Evolutionary conservation across 176 grass and related monocot species (phyloP).

Genomic region (Raddia guianensis): DNA sequence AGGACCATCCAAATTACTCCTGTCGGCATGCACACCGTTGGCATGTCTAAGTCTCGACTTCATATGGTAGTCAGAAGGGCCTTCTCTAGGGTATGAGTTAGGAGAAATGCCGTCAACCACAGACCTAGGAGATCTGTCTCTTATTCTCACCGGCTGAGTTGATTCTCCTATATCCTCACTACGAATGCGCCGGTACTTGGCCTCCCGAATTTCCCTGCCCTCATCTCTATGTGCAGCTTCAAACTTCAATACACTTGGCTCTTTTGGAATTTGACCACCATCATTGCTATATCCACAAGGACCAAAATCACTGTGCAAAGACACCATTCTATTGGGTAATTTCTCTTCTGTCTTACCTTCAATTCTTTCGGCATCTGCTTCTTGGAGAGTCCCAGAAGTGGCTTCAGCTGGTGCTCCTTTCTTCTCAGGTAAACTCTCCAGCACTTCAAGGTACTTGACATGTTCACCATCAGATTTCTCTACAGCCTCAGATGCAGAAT

Average conservation of each 20-base stretch:
- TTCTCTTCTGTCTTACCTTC: slow-evolving; percentile 37
- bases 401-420: slow-evolving; percentile 44
- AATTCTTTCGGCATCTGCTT: slow-evolving; percentile 2
- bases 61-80: slow-evolving; percentile 46
- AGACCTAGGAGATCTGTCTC: slow-evolving; percentile 43
- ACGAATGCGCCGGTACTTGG: slow-evolving; percentile 57
- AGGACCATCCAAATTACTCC: slow-evolving; percentile 35
- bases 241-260: slow-evolving; percentile 42
- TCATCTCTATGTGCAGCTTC: slow-evolving; percentile 47
- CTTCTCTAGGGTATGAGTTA: slow-evolving; percentile 43
- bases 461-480: slow-evolving; percentile 68
- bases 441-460: slow-evolving; percentile 83
- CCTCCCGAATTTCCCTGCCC: slow-evolving; percentile 35
- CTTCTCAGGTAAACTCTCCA: slow-evolving; percentile 61
- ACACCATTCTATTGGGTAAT: slow-evolving; percentile 20
- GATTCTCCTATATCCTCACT: slow-evolving; percentile 50
- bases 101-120: slow-evolving; percentile 25
- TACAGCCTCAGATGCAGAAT: slow-evolving; percentile 47
- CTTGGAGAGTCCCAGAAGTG: slow-evolving; percentile 13
- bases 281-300: slow-evolving; percentile 34
- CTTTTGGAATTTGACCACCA: slow-evolving; percentile 29
- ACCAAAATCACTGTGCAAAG: slow-evolving; percentile 24
- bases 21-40: slow-evolving; percentile 11
- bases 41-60: slow-evolving; percentile 38
- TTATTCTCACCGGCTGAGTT: slow-evolving; percentile 32